Evolutionary conservation across 2,329 filamentous ascomycete species (phyloP).

Genomic region (Fusarium hainanense): DNA sequence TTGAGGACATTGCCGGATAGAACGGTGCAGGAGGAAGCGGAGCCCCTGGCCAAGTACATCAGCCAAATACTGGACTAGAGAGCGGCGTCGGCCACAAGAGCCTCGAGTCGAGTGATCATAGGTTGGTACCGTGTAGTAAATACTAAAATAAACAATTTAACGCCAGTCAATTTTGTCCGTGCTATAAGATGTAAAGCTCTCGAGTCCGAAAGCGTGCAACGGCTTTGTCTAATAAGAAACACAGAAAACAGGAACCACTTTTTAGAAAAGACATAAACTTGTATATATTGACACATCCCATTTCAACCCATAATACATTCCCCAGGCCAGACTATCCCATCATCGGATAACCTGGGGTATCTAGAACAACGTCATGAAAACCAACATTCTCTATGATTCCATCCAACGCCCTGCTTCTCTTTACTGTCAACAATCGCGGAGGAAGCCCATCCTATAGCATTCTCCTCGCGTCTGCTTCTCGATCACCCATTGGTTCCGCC

Average conservation of each 20-base stretch:
- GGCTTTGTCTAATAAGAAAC: not conserved
- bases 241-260: not conserved
- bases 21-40: slow-evolving; percentile 63
- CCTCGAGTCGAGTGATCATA: not conserved
- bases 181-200: not conserved
- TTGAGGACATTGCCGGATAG: slow-evolving; percentile 59
- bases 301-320: slow-evolving; percentile 40
- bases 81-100: too few relatives aligned
- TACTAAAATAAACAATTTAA: not conserved
- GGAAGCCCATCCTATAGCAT: slow-evolving; percentile 48
- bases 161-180: not conserved
- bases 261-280: slow-evolving; percentile 16
- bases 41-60: slow-evolving; percentile 59
- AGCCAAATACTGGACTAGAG: slow-evolving; percentile 50
- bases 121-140: not conserved
- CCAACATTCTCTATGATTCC: slow-evolving; percentile 46
- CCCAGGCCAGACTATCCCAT: slow-evolving; percentile 26
- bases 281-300: slow-evolving; percentile 40
- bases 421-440: slow-evolving; percentile 20
- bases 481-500: slow-evolving; percentile 45
- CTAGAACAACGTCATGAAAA: slow-evolving; percentile 42
- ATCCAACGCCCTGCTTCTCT: slow-evolving; percentile 46
- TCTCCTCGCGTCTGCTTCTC: slow-evolving; percentile 51
- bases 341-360: slow-evolving; percentile 25
- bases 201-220: not conserved